These are phyloP conservation scores for Elaphomyces granulatus DNA, from an alignment of 495 filamentous ascomycete genomes.

Conservation along the genomic window DNA sequence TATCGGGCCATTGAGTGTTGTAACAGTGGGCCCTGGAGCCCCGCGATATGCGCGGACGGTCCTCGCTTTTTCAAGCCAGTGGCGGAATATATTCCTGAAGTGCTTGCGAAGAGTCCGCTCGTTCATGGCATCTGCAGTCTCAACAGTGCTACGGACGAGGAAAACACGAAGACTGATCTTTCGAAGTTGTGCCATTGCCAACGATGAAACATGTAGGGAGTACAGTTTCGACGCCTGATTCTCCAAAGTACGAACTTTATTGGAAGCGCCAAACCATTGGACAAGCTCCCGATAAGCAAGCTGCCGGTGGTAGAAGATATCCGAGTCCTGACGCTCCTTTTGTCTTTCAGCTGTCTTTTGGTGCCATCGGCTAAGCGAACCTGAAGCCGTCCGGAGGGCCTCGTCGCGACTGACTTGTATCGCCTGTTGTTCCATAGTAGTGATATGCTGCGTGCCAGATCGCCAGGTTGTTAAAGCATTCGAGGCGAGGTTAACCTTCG, in stretches of 20 bases:
- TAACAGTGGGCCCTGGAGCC: conserved; percentile 19
- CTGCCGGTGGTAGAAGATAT: conserved; percentile 26
- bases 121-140: conserved; percentile 39
- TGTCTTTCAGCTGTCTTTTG: conserved; percentile 21
- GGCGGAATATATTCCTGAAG: conserved; percentile 40
- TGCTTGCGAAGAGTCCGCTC: conserved; percentile 42
- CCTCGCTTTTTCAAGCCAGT: conserved; percentile 41
- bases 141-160: conserved; percentile 29
- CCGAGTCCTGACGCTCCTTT: conserved; percentile 28
- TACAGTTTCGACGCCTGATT: conserved; percentile 35
- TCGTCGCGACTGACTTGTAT: conserved; percentile 25
- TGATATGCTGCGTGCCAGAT: conserved; percentile 22
- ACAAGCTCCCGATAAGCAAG: conserved; percentile 33
- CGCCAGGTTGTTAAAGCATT: conserved; percentile 32
- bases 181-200: conserved; percentile 30
- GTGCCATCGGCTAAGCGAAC: conserved; percentile 32
- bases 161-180: conserved; percentile 39
- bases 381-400: conserved; percentile 21
- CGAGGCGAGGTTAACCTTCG: conserved; percentile 44
- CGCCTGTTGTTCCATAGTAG: conserved; percentile 33
- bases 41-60: conserved; percentile 21
- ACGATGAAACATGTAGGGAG: conserved; percentile 31
- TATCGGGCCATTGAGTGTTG: conserved; percentile 3
- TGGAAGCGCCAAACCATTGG: conserved; percentile 30
- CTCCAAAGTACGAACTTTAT: conserved; percentile 28